phyloP scores from a whole-genome alignment of 148 eudicot species.

The Tetragonia tetragonoides region DNA sequence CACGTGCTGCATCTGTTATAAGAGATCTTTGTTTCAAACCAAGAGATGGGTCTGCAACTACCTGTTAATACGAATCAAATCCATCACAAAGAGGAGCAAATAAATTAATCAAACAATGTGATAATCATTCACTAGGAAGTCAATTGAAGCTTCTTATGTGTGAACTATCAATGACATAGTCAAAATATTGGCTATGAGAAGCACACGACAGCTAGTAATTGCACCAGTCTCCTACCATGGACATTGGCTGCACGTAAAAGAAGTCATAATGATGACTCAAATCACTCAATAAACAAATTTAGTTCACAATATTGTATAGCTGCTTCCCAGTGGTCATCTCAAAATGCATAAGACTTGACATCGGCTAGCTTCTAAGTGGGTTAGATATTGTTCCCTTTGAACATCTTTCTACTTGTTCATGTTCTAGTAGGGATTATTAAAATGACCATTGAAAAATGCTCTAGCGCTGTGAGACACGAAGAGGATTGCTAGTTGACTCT shows the following conservation, averaged over 20 bases:
- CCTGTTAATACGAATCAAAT: slow-evolving; percentile 43
- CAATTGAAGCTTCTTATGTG: background rate
- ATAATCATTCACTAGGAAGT: background rate
- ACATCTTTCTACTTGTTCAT: background rate
- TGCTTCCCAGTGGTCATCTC: background rate
- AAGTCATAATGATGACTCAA: background rate
- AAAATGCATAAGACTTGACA: background rate
- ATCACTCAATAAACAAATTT: background rate
- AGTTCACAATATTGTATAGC: background rate
- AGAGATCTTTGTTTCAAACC: slow-evolving; percentile 90
- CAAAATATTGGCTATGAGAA: background rate
- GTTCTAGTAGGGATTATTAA: background rate
- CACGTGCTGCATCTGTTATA: slow-evolving; percentile 90
- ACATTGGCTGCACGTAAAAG: background rate
- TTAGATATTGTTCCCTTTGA: background rate
- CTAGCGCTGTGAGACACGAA: background rate
- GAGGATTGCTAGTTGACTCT: too few relatives aligned
- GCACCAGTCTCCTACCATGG: background rate
- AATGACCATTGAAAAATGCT: background rate
- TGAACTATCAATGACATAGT: background rate
- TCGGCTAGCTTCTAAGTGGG: background rate
- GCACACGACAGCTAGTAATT: background rate
- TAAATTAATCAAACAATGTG: background rate
- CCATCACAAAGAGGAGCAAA: background rate
- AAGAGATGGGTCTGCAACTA: slow-evolving; percentile 94